Percentiles rank a stretch among this genome's conserved stretches.
These are phyloP conservation scores for Camelina sativa DNA, from an alignment of 345 rosid genomes.

Conservation along the genomic window DNA sequence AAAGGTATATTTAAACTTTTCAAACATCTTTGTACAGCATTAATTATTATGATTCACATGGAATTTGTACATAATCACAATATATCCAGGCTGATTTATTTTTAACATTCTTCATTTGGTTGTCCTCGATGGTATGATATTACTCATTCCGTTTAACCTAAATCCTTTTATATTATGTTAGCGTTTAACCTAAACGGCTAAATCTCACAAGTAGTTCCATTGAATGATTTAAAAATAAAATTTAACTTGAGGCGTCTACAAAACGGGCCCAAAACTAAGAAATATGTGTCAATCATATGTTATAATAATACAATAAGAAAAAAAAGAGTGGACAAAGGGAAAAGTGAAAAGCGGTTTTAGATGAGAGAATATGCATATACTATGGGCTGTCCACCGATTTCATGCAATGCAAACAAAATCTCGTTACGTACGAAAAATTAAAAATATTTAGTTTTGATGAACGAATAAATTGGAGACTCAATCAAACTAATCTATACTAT, in stretches of 20 bases:
- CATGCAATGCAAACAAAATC: conserved; percentile 49
- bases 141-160: background rate
- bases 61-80: background rate
- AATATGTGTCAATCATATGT: conserved; percentile 20
- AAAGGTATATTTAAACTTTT: background rate
- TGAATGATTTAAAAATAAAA: background rate
- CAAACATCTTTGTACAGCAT: background rate
- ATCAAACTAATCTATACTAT: background rate
- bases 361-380: conserved; percentile 34
- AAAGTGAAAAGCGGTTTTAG: conserved; percentile 41
- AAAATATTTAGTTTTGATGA: background rate
- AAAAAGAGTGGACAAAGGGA: conserved; percentile 11
- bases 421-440: conserved; percentile 32
- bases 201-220: background rate
- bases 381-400: conserved; percentile 47
- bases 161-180: background rate
- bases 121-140: background rate
- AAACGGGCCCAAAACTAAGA: conserved; percentile 38
- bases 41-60: background rate
- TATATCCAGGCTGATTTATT: too few species aligned
- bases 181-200: conserved; percentile 22
- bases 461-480: conserved; percentile 7
- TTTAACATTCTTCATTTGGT: background rate
- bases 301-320: background rate
- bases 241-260: background rate